These are phyloP conservation scores for Malus hybrid DNA, from an alignment of 331 rosid genomes.

Conservation along the genomic window DNA sequence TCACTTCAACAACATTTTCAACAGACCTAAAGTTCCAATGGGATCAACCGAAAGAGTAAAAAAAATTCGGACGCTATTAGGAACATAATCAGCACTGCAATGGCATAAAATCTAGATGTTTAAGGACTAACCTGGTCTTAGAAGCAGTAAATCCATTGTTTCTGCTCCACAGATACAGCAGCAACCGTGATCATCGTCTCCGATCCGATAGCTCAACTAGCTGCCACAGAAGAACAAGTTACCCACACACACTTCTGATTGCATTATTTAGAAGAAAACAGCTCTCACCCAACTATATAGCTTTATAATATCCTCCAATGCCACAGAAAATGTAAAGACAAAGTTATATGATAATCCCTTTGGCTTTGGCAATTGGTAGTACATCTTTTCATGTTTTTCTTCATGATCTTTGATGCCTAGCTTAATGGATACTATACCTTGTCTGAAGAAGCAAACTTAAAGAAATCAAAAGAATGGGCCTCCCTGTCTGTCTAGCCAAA, in stretches of 20 bases:
- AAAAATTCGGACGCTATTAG: neutral
- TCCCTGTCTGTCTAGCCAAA: constrained; percentile 47
- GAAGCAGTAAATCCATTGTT: constrained; percentile 8
- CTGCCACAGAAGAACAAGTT: constrained; percentile 27
- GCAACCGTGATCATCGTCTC: constrained; percentile 27
- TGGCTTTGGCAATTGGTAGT: constrained; percentile 7
- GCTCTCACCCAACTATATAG: neutral
- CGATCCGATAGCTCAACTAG: constrained; percentile 25
- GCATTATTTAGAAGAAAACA: constrained; percentile 31
- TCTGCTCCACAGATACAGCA: constrained; percentile 23
- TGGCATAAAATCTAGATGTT: neutral
- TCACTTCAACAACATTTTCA: too few relatives aligned
- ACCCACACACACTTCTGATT: constrained; percentile 13
- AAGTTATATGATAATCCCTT: constrained; percentile 45
- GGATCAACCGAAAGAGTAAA: neutral
- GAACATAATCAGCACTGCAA: neutral
- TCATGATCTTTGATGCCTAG: constrained; percentile 61
- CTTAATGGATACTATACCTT: constrained; percentile 83
- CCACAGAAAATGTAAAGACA: constrained; percentile 58
- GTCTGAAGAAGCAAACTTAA: constrained; percentile 75
- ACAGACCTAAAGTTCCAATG: too few relatives aligned
- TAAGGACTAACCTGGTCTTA: constrained; percentile 25
- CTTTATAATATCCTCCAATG: neutral
- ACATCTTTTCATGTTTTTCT: constrained; percentile 22
- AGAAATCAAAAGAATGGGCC: constrained; percentile 67